Percentiles rank a stretch among this genome's conserved stretches.
Conservation (phyloP, 164 flowering plant genomes). For the Taxillus chinensis region DNA sequence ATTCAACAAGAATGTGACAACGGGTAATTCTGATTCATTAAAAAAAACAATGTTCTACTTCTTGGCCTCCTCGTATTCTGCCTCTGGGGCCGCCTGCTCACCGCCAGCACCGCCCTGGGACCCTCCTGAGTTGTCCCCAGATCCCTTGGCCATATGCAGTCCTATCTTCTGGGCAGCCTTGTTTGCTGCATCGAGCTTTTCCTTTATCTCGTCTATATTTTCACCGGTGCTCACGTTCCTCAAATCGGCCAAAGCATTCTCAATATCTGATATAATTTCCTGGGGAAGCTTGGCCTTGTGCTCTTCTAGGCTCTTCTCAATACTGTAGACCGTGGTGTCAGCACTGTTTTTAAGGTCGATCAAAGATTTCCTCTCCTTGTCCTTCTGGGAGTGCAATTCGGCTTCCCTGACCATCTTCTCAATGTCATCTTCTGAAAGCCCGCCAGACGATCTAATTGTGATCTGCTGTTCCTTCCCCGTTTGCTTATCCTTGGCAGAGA, state of each 20-base stretch:
- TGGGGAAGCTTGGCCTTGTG: constrained; percentile 40
- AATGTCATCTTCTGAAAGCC: constrained; percentile 44
- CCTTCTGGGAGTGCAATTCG: constrained; percentile 40
- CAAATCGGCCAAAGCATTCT: constrained; percentile 31
- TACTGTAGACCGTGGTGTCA: constrained; percentile 41
- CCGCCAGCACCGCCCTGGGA: constrained; percentile 26
- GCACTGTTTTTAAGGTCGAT: constrained; percentile 40
- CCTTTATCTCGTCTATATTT: constrained; percentile 33
- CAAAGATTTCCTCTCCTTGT: constrained; percentile 36
- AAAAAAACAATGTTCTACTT: constrained; percentile 16
- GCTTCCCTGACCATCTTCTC: constrained; percentile 52
- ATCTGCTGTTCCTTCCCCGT: constrained; percentile 44
- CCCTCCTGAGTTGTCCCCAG: constrained; percentile 23
- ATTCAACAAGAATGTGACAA: too few species aligned
- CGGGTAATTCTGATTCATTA: too few species aligned
- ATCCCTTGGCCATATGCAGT: constrained; percentile 29
- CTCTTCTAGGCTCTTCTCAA: constrained; percentile 46
- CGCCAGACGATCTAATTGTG: constrained; percentile 48
- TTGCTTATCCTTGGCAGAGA: constrained; percentile 48
- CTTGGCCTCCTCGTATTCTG: constrained; percentile 55
- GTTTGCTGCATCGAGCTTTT: constrained; percentile 45
- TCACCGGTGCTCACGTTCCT: constrained; percentile 30
- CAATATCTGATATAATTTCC: constrained; percentile 33
- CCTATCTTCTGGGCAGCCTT: constrained; percentile 50
- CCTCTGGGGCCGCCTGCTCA: constrained; percentile 36